Base-by-base conservation (phyloP, 176 grass and related monocot genomes). In the Triticum turgidum region DNA sequence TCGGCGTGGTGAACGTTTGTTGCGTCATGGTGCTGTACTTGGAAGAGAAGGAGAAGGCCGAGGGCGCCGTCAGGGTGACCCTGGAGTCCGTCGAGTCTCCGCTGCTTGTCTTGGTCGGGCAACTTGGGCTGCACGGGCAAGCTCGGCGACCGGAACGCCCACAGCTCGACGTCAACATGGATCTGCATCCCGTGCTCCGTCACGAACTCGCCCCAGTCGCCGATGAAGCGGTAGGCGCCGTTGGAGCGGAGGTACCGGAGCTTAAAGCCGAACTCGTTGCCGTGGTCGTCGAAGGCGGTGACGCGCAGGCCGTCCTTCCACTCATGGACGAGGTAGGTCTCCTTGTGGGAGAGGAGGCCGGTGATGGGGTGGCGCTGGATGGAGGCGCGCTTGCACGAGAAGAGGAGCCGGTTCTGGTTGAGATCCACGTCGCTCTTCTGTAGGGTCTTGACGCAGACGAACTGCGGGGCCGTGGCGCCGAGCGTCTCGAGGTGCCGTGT, bases 321-420 rank as follows among this genome's bases (percentile, higher is more conserved):
- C 5, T 33, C 1, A 3, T 83, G 3, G 29, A 83, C 9, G 1
- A 4, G 3, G 34, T 2, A 15, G 5, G 9, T 27, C 82, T 83
- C 82, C n/a, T 42, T 37, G 0, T 17, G 9, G 49, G 52, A 61
- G 5, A 76, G 47, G 77, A 85, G 6, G 35, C 1, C 0, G 27
- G 78, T 68, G 47, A 89, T 44, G 25, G 83, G 45, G 33, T 61
- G 20, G 13, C 0, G 3, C 13, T 5, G 0, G 30, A 58, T 2
- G 32, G 18, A 27, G 2, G n/a, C 18, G 33, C 14, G 2, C 69
- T 25, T 62, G 61, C 69, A 24, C 34, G 83, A 11, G 9, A 89
- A 1, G 35, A 86, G 78, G 35, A 89, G 78, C 18, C 83, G 83
- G 62, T 61, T 89, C 70, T 86, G 83, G 78, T 81, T 8, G 20